Evolutionary conservation across 345 rosid species (phyloP).

Genomic region (Raphanus sativus): DNA sequence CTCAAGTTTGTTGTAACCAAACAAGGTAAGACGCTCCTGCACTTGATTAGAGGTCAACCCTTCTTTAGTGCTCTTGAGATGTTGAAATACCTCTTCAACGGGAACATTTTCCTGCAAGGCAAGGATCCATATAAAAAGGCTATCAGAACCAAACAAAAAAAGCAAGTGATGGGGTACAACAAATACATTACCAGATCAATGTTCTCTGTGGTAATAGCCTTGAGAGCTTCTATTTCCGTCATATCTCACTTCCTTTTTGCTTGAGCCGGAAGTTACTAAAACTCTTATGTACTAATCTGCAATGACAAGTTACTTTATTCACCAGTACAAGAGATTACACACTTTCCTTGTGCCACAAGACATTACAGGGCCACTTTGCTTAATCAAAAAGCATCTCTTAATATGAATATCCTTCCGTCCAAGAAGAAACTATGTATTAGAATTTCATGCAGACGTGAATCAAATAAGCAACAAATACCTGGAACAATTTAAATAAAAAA

Average conservation of each 20-base stretch:
- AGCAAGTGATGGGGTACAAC: neutral
- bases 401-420: neutral
- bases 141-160: neutral
- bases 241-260: constrained; percentile 39
- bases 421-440: too few species aligned
- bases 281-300: constrained; percentile 18
- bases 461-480: constrained; percentile 21
- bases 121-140: neutral
- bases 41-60: constrained; percentile 46
- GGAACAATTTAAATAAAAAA: neutral
- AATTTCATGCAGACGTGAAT: neutral
- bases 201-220: constrained; percentile 74
- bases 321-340: neutral
- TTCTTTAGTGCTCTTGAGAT: constrained; percentile 44
- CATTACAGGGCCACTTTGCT: neutral
- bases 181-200: constrained; percentile 57
- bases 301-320: constrained; percentile 8
- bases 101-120: constrained; percentile 51
- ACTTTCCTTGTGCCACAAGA: neutral
- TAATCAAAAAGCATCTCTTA: neutral
- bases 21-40: constrained; percentile 44
- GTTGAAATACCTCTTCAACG: constrained; percentile 50
- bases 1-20: constrained; percentile 60
- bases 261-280: constrained; percentile 31
- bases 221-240: constrained; percentile 56